Base-by-base conservation (phyloP, 345 rosid genomes). In the Citrus sp. region DNA sequence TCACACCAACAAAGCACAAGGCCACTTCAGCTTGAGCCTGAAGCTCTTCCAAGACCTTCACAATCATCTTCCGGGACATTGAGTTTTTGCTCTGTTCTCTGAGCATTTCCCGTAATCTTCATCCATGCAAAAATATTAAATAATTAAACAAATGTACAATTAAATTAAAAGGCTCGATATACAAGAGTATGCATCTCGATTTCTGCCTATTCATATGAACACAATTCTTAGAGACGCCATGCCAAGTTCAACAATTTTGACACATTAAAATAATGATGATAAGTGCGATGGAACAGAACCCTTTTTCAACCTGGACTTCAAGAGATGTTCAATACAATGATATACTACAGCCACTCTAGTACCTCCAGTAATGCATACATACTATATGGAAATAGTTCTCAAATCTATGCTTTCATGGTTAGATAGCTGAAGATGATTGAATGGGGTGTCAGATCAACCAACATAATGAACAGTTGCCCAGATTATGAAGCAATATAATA, bases 1-100 rank as follows among this genome's bases (percentile, higher is more conserved):
- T 92, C 75, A 91, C 85, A 4, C 93, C 91, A 7, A 90, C 92
- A 87, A 95, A 95, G 87, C 99, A 95, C 70, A 95, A 80, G 70
- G 97, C 97, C 78, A 95, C 96, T 89, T 95, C 97, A n/a, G 99
- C 98, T 84, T 90, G 92, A 40, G 96, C 96, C 79, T 93, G 97
- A 72, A 93, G 92, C 87, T 96, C 98, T 84, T 93, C 93, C 86
- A 94, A 87, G 72, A 90, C 91, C 89, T 94, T 90, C 8, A 92
- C 91, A 59, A 94, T 81, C 82, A 87, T 89, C 82, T 91, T 94
- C 6, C 98, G 94, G 68, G 85, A 55, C 14, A 88, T 24, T 13
- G 32, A 69, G 8, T 85, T 87, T 86, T 87, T 93, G 27, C 71
- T 80, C 64, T 86, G 82, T 65, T 90, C 98, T 21, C 32, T 72